Base-by-base conservation (phyloP, 495 filamentous ascomycete species). In the Penicillium herquei region DNA sequence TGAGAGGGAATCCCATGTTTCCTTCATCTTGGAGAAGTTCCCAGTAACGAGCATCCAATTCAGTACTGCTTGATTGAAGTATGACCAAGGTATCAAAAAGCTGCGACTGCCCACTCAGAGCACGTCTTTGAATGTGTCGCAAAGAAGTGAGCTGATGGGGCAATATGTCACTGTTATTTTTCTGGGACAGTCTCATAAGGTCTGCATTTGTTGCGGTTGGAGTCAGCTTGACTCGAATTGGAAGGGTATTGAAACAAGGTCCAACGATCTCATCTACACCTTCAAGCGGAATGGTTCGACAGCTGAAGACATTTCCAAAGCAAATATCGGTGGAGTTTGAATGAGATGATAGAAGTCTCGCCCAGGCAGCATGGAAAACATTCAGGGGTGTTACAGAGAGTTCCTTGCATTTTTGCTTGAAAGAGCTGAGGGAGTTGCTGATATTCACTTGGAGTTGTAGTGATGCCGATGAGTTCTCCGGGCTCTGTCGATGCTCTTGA, bases 241-340 rank as follows among this genome's bases (percentile, higher is more conserved):
- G 89, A 17, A 94, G 71, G 0, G 91, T 93, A 62, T 93, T 94
- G 75, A 95, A 93, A 65, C 88, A 92, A 3, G 90, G 90, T 2
- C 87, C 88, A 18, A 93, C 81, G 7, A 93, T 81, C 7, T 76
- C 71, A 34, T 90, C 83, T 17, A 90, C 76, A 2, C 77, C 77
- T 13, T 87, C 77, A 7, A 91, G 63, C 3, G 85, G 70, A 10
- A 88, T 61, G 0, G 83, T 85, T 34, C 90, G 82, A 1, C 90
- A 91, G 60, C 81, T 89, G 51, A 90, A 81, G 7, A 94, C 84
- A 58, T 84, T 91, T 0, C 90, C 90, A 52, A 95, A 94, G 70
- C 88, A 92, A n/a, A 95, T 59, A 57, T 94, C 89, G 0, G 64
- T 54, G 31, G 75, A 75, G 2, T 74, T 61, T 34, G 82, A 71